Percentiles rank a stretch among this genome's conserved stretches.
Evolutionary conservation across 2,329 filamentous ascomycete species (phyloP).

Genomic region (Metarhizium sp.): DNA sequence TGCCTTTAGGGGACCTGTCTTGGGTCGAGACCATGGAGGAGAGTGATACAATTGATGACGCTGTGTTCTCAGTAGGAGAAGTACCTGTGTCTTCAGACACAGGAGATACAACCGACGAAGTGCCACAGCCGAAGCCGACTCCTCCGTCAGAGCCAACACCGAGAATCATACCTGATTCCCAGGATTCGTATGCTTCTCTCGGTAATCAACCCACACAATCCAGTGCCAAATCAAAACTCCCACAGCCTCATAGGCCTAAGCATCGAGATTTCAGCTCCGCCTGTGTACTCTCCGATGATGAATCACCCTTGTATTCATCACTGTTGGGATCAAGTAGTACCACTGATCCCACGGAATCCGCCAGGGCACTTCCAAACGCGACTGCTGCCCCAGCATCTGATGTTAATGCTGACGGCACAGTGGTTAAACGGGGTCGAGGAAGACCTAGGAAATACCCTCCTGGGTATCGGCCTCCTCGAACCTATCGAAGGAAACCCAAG

Average conservation of each 20-base stretch:
- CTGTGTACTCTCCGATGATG: slow-evolving; percentile 25
- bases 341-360: not conserved
- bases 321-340: not conserved
- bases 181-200: slow-evolving; percentile 14
- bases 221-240: not conserved
- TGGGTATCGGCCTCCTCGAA: not conserved
- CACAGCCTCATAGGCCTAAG: not conserved
- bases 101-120: slow-evolving; percentile 4
- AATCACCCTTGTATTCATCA: slow-evolving; percentile 19
- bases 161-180: slow-evolving; percentile 18
- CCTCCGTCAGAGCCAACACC: not conserved
- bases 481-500: not conserved
- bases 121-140: slow-evolving; percentile 1
- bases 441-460: slow-evolving; percentile 2
- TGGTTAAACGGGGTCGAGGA: slow-evolving; percentile 1
- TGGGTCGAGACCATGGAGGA: not conserved
- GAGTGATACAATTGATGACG: slow-evolving; percentile 6
- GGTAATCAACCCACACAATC: not conserved
- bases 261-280: slow-evolving; percentile 6
- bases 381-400: not conserved
- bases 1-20: not conserved
- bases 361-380: not conserved
- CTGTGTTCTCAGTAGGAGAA: slow-evolving; percentile 5
- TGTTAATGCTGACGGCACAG: not conserved
- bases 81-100: slow-evolving; percentile 1